Conservation (phyloP, 352 stramenopile genomes). For the Peronospora farinosa region DNA sequence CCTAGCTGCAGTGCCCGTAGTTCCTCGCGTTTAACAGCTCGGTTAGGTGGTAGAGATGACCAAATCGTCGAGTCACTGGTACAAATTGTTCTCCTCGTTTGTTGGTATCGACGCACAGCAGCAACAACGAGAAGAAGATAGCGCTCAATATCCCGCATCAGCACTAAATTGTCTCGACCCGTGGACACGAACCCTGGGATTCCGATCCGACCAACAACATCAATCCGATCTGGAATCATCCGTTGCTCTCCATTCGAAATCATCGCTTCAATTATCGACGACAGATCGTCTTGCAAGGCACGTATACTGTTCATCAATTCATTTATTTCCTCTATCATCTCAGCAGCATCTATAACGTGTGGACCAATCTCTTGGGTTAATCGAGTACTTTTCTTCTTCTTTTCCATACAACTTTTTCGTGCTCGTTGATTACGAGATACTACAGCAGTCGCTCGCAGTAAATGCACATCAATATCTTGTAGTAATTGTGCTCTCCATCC, state of each 20-base stretch:
- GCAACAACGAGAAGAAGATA: constrained; percentile 27
- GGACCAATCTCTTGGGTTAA: constrained; percentile 17
- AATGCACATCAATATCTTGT: constrained; percentile 28
- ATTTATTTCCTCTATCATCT: constrained; percentile 27
- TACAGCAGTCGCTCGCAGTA: constrained; percentile 20
- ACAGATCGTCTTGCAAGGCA: constrained; percentile 24
- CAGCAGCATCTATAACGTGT: constrained; percentile 17
- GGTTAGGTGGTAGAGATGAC: not conserved
- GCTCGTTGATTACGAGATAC: constrained; percentile 19
- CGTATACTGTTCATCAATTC: constrained; percentile 20
- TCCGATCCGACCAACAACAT: constrained; percentile 19
- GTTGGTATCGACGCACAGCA: constrained; percentile 30
- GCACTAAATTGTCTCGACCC: constrained; percentile 11
- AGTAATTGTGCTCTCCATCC: constrained; percentile 29
- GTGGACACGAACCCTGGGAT: constrained; percentile 29
- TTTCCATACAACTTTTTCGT: not conserved
- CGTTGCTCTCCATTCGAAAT: constrained; percentile 20
- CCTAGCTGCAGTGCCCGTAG: constrained; percentile 24
- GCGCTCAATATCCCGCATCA: constrained; percentile 28
- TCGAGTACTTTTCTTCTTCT: constrained; percentile 8
- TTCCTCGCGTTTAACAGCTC: constrained; percentile 12
- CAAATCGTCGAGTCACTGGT: constrained; percentile 1
- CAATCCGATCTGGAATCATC: constrained; percentile 22
- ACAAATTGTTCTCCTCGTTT: constrained; percentile 6
- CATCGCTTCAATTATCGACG: constrained; percentile 21